These are phyloP conservation scores for Begonia fuchsioides DNA, from an alignment of 306 rosid genomes.

Conservation along the genomic window DNA sequence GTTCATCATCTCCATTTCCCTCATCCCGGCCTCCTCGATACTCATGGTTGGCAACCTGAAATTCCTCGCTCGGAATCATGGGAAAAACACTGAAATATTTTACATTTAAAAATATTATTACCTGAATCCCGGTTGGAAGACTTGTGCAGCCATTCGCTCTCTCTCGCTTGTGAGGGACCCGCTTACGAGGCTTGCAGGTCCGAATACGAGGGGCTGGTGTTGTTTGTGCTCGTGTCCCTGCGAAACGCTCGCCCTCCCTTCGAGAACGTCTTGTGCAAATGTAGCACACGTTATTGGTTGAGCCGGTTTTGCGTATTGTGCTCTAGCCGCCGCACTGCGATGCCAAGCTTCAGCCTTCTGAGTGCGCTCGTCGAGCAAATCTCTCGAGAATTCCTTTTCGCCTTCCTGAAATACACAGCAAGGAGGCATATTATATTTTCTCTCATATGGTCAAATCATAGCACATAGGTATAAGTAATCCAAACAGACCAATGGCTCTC, in stretches of 20 bases:
- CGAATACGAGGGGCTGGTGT: conserved; percentile 86
- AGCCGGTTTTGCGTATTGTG: conserved; percentile 46
- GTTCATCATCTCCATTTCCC: conserved; percentile 92
- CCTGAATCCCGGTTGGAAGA: conserved; percentile 75
- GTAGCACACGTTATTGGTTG: conserved; percentile 90
- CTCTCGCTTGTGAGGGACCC: conserved; percentile 71
- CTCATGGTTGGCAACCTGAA: conserved; percentile 94
- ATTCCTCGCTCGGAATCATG: too few relatives aligned
- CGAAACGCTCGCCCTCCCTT: conserved; percentile 80
- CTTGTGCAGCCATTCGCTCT: conserved; percentile 80
- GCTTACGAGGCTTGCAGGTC: conserved; percentile 79
- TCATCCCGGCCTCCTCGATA: conserved; percentile 96
- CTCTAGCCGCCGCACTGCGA: conserved; percentile 51
- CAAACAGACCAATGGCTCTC: too few relatives aligned
- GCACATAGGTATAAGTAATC: too few relatives aligned
- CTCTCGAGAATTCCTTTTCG: conserved; percentile 40
- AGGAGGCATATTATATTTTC: neutral
- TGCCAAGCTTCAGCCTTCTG: conserved; percentile 74
- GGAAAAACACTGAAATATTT: too few relatives aligned
- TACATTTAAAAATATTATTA: conserved; percentile 4
- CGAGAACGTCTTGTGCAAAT: conserved; percentile 94
- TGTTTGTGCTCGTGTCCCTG: conserved; percentile 80
- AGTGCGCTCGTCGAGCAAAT: too few relatives aligned
- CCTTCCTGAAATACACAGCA: conserved; percentile 48
- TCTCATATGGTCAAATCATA: too few relatives aligned